Conservation (phyloP, 257 asterid species). For the Datura wrightii region DNA sequence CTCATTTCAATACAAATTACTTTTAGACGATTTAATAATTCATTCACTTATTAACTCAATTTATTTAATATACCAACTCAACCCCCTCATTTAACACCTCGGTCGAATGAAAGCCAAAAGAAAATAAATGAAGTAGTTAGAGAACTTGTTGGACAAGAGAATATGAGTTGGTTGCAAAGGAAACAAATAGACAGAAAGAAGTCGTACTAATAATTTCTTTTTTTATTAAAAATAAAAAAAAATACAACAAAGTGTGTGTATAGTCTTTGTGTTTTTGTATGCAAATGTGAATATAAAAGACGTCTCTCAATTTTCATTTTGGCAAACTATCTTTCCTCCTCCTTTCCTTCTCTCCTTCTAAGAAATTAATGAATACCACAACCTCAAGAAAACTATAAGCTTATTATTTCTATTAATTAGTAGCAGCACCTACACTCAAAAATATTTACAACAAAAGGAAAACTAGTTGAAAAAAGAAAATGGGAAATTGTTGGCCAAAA, state of each 20-base stretch:
- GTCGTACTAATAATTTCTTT: neutral
- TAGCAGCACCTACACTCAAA: neutral
- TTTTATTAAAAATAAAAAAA: neutral
- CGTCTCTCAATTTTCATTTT: neutral
- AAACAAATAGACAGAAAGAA: neutral
- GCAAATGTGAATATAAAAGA: neutral
- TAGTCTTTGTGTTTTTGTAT: neutral
- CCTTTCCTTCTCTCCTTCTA: conserved; percentile 37
- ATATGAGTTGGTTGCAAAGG: neutral
- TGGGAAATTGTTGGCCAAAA: conserved; percentile 59
- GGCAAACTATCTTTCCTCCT: neutral
- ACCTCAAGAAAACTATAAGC: neutral
- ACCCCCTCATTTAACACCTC: no score
- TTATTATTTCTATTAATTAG: neutral
- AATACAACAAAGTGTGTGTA: neutral
- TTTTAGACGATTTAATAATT: no score
- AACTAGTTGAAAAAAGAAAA: neutral
- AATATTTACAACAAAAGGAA: neutral
- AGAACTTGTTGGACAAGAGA: neutral
- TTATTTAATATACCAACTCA: no score
- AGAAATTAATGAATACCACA: neutral
- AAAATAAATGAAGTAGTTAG: neutral
- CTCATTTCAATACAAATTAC: no score
- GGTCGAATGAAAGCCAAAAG: no score
- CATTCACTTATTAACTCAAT: no score